These are phyloP conservation scores for Hordeum marinum DNA, from an alignment of 176 grass and related monocot genomes.

Conservation along the genomic window DNA sequence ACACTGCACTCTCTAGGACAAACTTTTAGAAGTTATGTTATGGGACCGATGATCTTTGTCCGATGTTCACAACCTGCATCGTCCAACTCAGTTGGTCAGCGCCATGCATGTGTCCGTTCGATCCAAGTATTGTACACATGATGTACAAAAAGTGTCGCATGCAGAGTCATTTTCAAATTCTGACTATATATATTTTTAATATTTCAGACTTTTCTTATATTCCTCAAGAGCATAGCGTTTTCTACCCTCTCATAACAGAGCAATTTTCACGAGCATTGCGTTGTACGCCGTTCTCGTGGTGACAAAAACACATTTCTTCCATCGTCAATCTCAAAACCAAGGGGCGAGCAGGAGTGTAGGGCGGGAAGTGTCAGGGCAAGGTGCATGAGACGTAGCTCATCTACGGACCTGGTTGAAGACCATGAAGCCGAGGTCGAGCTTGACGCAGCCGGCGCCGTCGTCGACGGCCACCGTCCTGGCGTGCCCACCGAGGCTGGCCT, in stretches of 20 bases:
- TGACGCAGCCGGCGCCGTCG: background rate
- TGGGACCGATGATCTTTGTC: background rate
- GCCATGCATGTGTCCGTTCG: no score
- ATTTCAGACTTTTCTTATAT: background rate
- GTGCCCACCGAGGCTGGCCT: background rate
- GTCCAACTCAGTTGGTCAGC: background rate
- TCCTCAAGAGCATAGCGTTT: background rate
- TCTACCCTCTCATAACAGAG: background rate
- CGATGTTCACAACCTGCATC: background rate
- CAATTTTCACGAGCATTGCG: background rate
- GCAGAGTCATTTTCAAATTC: background rate
- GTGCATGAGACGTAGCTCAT: background rate
- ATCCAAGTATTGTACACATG: background rate
- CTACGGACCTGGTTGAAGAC: background rate
- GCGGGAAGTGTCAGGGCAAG: background rate
- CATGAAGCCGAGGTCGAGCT: slow-evolving; percentile 11
- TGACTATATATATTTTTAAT: no score
- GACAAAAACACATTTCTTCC: no score
- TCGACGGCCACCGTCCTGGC: background rate
- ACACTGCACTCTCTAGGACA: no score
- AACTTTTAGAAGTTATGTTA: background rate
- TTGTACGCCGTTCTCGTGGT: background rate
- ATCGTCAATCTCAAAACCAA: background rate
- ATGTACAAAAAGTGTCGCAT: background rate
- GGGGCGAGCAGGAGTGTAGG: background rate